phyloP scores from a whole-genome alignment of 257 asterid species.

The Anisodus acutangulus region DNA sequence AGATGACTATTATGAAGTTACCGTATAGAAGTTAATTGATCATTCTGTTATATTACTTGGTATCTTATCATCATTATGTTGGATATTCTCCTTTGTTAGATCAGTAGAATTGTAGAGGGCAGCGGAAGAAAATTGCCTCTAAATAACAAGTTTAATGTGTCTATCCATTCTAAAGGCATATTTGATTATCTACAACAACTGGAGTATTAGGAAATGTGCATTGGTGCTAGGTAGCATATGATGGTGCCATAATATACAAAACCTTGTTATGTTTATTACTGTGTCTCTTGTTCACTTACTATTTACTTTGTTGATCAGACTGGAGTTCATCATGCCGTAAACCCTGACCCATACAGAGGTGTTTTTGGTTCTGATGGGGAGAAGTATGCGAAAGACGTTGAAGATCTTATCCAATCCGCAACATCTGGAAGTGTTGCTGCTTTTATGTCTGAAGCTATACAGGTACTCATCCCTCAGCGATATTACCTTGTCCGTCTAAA shows the following conservation, averaged over 20 bases:
- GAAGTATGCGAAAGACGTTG: constrained; percentile 86
- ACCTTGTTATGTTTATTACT: neutral
- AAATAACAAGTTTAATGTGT: neutral
- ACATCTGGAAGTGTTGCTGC: constrained; percentile 86
- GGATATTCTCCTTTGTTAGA: neutral
- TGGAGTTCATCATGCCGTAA: constrained; percentile 89
- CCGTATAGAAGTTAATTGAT: neutral
- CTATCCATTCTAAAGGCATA: neutral
- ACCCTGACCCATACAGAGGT: constrained; percentile 96
- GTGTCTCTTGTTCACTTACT: neutral
- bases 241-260: neutral
- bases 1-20: neutral
- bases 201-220: neutral
- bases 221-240: neutral
- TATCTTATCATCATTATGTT: neutral
- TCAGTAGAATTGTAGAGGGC: neutral
- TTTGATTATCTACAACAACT: neutral
- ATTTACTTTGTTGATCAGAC: constrained; percentile 46
- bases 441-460: constrained; percentile 88
- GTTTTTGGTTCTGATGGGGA: constrained; percentile 79
- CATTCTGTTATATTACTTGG: neutral
- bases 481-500: neutral
- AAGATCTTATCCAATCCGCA: constrained; percentile 83
- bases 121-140: neutral
- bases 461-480: constrained; percentile 48